Evolutionary conservation across 2,329 filamentous ascomycete species (phyloP), one percentile per base, ranked within the genome.

Genomic region (Talaromyces sp.): DNA sequence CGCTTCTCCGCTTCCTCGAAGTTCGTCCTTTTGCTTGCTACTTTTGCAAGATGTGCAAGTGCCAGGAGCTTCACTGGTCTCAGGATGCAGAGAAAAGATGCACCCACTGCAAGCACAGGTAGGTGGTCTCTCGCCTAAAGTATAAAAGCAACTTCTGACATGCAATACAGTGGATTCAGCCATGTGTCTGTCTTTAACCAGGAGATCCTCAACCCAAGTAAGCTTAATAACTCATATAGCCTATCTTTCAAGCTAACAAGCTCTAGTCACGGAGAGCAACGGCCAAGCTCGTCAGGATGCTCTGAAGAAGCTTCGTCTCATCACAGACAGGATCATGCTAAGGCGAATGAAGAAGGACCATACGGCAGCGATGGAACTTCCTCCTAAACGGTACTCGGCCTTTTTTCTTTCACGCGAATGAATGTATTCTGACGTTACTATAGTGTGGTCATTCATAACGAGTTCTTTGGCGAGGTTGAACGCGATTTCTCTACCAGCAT

Each of bases 381-480:
- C 95, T 0, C 91, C 96, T 57, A 99, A 98, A 78, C 91, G 97
- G 74, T 77, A 62, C 3, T 15, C 27, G 27, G 10, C 42, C 9
- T 30, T 27, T 28, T 51, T 17, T 13, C 25, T 42, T 54, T 47
- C 33, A 39, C 17, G 17, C n/a, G 6, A 44, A 33, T 30, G 10
- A 44, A 54, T 42, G 10, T 56, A 28, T 28, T 32, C 55, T 63
- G 30, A 61, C 28, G 28, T 30, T 39, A 25, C 8, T 36, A 10
- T 42, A 76, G 74, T 70, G 88, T 98, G 58, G 85, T 92, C 61
- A 87, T 99, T 47, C 90, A 96, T 71, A 91, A 93, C 58, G 93
- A 98, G 74, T 98, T 97, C 76, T 99, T 99, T 70, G 92, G 93
- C 56, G 92, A 96, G 68, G 92, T 93, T 51, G 95, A 99, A 76